Base-by-base conservation (phyloP, 495 filamentous ascomycete genomes). In the Pseudomonodictys pantanalensis region DNA sequence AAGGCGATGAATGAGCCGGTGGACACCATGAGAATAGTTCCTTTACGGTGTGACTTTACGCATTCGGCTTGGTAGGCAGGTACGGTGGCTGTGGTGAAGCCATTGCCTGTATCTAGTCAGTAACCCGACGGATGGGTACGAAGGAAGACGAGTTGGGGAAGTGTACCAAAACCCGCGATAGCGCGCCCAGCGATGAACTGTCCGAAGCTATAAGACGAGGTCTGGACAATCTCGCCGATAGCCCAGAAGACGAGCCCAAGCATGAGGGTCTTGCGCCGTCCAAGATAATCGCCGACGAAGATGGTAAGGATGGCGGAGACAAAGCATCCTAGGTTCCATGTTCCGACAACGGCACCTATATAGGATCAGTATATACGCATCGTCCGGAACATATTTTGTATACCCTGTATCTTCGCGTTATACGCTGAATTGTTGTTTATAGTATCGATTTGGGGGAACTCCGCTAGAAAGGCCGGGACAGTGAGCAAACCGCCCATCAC, bases 61-160 rank as follows among this genome's bases (percentile, higher is more conserved):
- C 85, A 89, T 69, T 92, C 88, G 1, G 87, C 87, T 64, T 90
- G 88, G 86, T 86, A 92, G 0, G 84, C 87, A 0, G 88, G 83
- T 4, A 52, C 48, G n/a, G 48, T 87, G 0, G 83, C 81, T 1
- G 84, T 84, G 62, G 84, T 85, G 69, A 87, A 78, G 41, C 81
- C 81, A 55, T 82, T 82, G 35, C 76, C 73, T 72, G 64, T 54
- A 38, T 51, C n/a, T n/a, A n/a, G n/a, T 49, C 18, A 33, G 43
- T 15, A 18, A n/a, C 3, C 24, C 7, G 32, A 8, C 15, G 32
- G 15, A 7, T 32, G 2, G 11, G 0, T 22, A 42, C 1, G 44
- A 0, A 65, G 66, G 10, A 48, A 26, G 23, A 11, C 45, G 22
- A 15, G 41, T 48, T 48, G 17, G 23, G 23, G 45, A 28, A 4